These are phyloP conservation scores for Hypoxylon sp. DNA, from an alignment of 2,329 filamentous ascomycete genomes.

Conservation along the genomic window DNA sequence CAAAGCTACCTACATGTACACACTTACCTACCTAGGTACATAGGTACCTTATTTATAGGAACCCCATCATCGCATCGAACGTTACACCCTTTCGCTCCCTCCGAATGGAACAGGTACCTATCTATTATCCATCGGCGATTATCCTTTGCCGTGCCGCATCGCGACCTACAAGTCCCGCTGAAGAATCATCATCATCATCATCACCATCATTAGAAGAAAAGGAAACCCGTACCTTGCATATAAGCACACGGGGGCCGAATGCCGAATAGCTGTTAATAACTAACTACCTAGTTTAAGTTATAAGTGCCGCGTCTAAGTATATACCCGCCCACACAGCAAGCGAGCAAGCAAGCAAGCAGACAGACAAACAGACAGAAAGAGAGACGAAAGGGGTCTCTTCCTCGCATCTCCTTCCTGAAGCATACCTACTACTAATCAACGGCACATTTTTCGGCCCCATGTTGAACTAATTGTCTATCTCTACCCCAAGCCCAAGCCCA, in stretches of 20 bases:
- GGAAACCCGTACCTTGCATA: background rate
- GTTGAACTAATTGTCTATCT: constrained; percentile 7
- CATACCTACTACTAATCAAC: background rate
- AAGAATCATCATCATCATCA: background rate
- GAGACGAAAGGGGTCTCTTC: background rate
- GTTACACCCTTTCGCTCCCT: too few relatives aligned
- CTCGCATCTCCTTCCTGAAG: background rate
- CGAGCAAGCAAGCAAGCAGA: background rate
- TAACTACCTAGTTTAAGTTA: constrained; percentile 4
- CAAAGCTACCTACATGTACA: too few relatives aligned
- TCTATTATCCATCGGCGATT: too few relatives aligned
- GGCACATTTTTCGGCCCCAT: constrained; percentile 11
- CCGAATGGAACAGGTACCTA: too few relatives aligned
- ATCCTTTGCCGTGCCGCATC: background rate
- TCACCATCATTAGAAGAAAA: background rate
- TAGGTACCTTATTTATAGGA: background rate
- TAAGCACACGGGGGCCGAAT: background rate
- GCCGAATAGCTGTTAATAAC: constrained; percentile 1
- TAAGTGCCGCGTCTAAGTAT: constrained; percentile 26
- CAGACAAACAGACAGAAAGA: constrained; percentile 2
- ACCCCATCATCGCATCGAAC: background rate
- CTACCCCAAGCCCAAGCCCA: background rate
- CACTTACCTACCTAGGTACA: too few relatives aligned
- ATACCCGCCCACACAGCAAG: background rate
- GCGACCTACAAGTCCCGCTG: background rate